These are phyloP conservation scores for Dictyostelium firmibasis DNA, from an alignment of 78 protist genomes.

Conservation along the genomic window DNA sequence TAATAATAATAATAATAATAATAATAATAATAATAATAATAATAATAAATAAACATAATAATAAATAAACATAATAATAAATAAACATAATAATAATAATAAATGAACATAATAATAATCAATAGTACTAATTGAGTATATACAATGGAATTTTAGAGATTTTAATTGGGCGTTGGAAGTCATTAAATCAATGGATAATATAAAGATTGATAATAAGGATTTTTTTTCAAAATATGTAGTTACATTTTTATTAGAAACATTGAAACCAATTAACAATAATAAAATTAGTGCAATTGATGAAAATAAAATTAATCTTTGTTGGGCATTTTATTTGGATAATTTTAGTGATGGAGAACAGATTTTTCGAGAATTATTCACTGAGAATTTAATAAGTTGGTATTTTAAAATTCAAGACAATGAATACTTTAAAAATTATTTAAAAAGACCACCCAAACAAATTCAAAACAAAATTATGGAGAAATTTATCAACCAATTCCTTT, in stretches of 20 bases:
- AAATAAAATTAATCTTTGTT: neutral
- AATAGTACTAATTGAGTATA: too few relatives aligned
- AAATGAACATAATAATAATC: too few relatives aligned
- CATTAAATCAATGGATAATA: neutral
- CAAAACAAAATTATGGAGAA: neutral
- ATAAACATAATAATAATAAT: too few relatives aligned
- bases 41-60: too few relatives aligned
- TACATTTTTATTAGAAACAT: neutral
- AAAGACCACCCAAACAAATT: neutral
- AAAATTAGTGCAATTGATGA: neutral
- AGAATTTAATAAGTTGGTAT: too few relatives aligned
- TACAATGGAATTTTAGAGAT: neutral
- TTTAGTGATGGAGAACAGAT: neutral
- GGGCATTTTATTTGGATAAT: neutral
- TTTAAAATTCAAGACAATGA: neutral
- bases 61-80: too few relatives aligned
- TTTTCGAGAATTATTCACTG: neutral
- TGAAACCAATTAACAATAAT: too few relatives aligned
- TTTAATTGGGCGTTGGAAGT: neutral
- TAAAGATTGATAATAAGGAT: neutral
- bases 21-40: too few relatives aligned
- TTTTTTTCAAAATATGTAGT: neutral
- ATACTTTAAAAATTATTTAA: too few relatives aligned
- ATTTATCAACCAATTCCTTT: too few relatives aligned
- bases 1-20: too few relatives aligned